These are phyloP conservation scores for Rhizomucor pusillus DNA, from an alignment of 371 early-diverging fungal species.

Conservation along the genomic window DNA sequence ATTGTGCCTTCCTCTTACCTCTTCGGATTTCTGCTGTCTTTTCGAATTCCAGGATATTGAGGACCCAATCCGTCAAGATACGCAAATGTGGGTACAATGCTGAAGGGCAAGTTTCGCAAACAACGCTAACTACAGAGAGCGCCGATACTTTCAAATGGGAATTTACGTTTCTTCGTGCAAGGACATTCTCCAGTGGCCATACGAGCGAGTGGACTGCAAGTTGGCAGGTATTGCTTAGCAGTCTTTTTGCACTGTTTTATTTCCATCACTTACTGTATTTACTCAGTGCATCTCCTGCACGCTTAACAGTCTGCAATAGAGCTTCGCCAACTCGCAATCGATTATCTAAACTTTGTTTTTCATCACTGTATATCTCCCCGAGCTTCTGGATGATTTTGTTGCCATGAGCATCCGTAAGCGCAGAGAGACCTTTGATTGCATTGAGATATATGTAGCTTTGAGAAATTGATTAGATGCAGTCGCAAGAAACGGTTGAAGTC, in stretches of 20 bases:
- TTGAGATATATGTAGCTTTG: constrained; percentile 83
- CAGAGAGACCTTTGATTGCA: constrained; percentile 81
- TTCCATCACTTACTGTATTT: constrained; percentile 56
- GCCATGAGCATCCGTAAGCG: constrained; percentile 80
- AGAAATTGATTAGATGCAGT: not conserved
- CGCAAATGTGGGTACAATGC: constrained; percentile 64
- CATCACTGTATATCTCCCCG: constrained; percentile 61
- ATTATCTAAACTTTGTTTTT: constrained; percentile 61
- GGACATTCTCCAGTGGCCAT: constrained; percentile 61
- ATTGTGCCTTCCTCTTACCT: constrained; percentile 28
- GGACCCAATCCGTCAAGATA: constrained; percentile 65
- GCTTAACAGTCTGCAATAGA: constrained; percentile 78
- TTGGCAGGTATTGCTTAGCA: not conserved
- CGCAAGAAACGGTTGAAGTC: not conserved
- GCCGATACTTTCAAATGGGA: constrained; percentile 58
- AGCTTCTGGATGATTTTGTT: constrained; percentile 64
- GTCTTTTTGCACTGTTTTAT: not conserved
- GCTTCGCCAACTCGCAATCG: constrained; percentile 87
- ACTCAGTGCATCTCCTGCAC: constrained; percentile 76
- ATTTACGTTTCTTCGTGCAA: constrained; percentile 46
- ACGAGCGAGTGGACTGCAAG: constrained; percentile 61
- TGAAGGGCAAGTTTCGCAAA: constrained; percentile 73
- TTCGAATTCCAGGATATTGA: constrained; percentile 65
- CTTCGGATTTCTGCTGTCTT: constrained; percentile 62
- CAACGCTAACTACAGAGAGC: constrained; percentile 69